phyloP scores from a whole-genome alignment of 352 stramenopile species.

The Phytophthora palmivora region DNA sequence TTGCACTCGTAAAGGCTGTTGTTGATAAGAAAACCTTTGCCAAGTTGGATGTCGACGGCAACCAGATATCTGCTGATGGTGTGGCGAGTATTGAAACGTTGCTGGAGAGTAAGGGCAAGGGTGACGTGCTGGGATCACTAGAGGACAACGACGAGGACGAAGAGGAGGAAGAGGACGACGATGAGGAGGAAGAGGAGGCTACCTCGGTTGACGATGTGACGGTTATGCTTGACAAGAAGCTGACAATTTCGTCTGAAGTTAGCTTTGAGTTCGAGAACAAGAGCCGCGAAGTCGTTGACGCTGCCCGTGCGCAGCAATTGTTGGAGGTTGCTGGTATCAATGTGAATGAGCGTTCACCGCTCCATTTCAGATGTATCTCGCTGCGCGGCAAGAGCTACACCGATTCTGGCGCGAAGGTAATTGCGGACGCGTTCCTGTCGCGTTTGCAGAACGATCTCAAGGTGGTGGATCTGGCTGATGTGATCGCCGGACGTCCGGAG shows the following conservation, averaged over 20 bases:
- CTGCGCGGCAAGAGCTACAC: conserved; percentile 91
- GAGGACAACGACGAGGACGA: conserved; percentile 89
- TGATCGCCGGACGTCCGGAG: conserved; percentile 84
- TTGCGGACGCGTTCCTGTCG: conserved; percentile 67
- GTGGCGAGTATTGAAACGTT: conserved; percentile 61
- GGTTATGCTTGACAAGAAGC: conserved; percentile 47
- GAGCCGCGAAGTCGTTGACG: too few species aligned
- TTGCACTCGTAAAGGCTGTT: conserved; percentile 76
- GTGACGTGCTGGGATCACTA: conserved; percentile 66
- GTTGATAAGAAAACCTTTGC: conserved; percentile 59
- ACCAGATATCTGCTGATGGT: conserved; percentile 78
- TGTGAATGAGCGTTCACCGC: not conserved
- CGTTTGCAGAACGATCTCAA: conserved; percentile 61
- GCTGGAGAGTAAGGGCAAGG: conserved; percentile 61
- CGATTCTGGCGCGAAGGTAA: conserved; percentile 70
- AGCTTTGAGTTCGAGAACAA: conserved; percentile 16
- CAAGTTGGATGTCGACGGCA: conserved; percentile 81
- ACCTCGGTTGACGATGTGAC: conserved; percentile 55
- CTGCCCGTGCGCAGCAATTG: too few species aligned
- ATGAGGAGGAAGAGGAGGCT: conserved; percentile 56
- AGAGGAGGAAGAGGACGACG: conserved; percentile 65
- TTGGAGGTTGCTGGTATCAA: too few species aligned
- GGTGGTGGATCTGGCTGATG: conserved; percentile 85
- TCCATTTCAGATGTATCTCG: conserved; percentile 78
- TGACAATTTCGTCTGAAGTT: conserved; percentile 48